Base-by-base conservation (phyloP, 2,329 filamentous ascomycete genomes). In the Pyrenochaeta sp. region DNA sequence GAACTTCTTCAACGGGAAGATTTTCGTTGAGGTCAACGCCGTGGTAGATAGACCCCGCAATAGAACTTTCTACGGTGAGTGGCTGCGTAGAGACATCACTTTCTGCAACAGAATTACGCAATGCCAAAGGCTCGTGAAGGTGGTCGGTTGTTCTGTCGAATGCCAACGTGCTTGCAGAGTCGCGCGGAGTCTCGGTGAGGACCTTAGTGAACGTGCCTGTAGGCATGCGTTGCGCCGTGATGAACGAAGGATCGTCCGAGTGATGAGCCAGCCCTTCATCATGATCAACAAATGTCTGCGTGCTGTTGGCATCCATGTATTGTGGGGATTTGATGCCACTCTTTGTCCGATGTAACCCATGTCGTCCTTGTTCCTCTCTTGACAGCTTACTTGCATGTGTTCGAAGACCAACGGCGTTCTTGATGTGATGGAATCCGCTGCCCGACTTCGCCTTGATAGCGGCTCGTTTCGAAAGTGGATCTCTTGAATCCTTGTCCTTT, bases 381-480 rank as follows among this genome's bases (percentile, higher is more conserved):
- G 74, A 71, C 12, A 74, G 60, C 51, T 77, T 81, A 34, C 74
- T 72, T 19, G 79, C 74, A 61, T 82, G 78, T 12, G 74, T 75
- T 24, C 79, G 77, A 36, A 81, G 71, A 34, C 91, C 91, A 36
- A 97, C 90, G 2, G 89, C 92, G 72, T 94, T 92, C 72, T 93
- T 93, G 74, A 97, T 93, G 36, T 91, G 88, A 1, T 91, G 91
- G 54, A 97, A 84, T 0, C 93, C 92, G 54, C 90, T 92, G 46
- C 90, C 88, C 45, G 92, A 91, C 76, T 90, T 90, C 5, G 87
- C 91, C 74, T 91, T 95, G 76, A 93, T 90, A 15, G 92, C 85
- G 0, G 86, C 86, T 34, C 73, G 66, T 65, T 85, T 88, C 30
- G 88, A 86, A 25, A 87, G 74, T 24, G 83, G 78, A 15, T 86